Conservation (phyloP, 148 eudicot species). For the Vaccinium darrowii region DNA sequence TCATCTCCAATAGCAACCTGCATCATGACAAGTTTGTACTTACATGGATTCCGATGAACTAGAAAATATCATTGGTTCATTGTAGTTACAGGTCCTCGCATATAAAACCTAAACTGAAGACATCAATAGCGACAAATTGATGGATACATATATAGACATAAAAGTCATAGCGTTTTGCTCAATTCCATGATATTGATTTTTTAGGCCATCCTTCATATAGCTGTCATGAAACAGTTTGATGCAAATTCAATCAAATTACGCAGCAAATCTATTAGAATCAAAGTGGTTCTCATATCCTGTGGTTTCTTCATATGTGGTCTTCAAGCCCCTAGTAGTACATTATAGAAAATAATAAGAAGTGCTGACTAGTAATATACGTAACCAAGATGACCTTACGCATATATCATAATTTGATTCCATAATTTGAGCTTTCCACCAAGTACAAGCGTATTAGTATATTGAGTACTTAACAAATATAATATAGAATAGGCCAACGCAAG, state of each 20-base stretch:
- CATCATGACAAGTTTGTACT: background rate
- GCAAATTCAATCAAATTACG: background rate
- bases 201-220: background rate
- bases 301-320: background rate
- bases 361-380: too few relatives aligned
- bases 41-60: background rate
- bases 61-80: background rate
- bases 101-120: background rate
- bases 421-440: too few relatives aligned
- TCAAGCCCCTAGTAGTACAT: background rate
- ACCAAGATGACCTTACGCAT: too few relatives aligned
- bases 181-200: background rate
- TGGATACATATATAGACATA: background rate
- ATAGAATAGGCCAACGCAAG: background rate
- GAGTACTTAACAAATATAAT: too few relatives aligned
- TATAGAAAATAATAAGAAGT: background rate
- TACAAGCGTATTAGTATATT: too few relatives aligned
- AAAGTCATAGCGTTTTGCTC: background rate
- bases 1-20: slow-evolving; percentile 9
- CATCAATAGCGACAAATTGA: background rate
- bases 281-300: background rate
- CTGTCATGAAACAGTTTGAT: background rate
- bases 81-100: background rate
- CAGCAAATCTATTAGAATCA: background rate
- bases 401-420: too few relatives aligned